Base-by-base conservation (phyloP, 805 yeast species). In the Saccharomyces kudriavzevii region DNA sequence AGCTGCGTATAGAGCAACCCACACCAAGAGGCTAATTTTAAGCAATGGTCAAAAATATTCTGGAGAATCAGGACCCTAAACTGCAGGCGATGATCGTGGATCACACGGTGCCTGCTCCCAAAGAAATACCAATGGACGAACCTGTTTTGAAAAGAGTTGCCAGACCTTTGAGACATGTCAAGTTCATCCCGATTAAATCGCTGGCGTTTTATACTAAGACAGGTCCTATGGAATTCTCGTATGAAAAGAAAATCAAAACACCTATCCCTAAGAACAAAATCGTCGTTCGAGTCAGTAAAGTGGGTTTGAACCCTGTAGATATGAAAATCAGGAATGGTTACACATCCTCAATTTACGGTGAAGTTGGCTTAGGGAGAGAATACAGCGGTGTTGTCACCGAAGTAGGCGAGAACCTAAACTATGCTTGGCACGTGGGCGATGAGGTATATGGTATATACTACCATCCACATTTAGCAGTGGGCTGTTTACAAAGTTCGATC, bases 291-390 rank as follows among this genome's bases (percentile, higher is more conserved):
- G 80, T 85, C 25, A 71, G 73, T 47, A 79, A 79, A 53, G 83
- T 81, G 1, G 80, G 85, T 1, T 70, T 87, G 43, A 84, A 83
- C 60, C 87, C 92, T 2, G 74, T 79, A 49, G 95, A 87, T 62
- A 62, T 83, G 58, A 76, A 83, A 54, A 79, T 85, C 51, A 73
- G 80, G 62, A 79, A 81, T 61, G 77, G 81, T 40, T 83, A 81
- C 60, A 64, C 74, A 17, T 66, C 75, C 24, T 79, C 82, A 56
- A 67, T 80, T 52, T 77, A 74, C 52, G 78, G 81, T 45, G 79
- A 77, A 54, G 77, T 81, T 58, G 90, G 91, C 6, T 66, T 84
- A 27, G 94, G 94, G 1, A 78, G 85, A 59, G 91, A 85, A 58
- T 87, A 79, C 65, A 71, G 82, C 25, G 95, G 95, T 25, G 70